Percentiles rank a stretch among this genome's conserved stretches.
phyloP scores from a whole-genome alignment of 2,329 filamentous ascomycete species.

The Didymella keratinophila region DNA sequence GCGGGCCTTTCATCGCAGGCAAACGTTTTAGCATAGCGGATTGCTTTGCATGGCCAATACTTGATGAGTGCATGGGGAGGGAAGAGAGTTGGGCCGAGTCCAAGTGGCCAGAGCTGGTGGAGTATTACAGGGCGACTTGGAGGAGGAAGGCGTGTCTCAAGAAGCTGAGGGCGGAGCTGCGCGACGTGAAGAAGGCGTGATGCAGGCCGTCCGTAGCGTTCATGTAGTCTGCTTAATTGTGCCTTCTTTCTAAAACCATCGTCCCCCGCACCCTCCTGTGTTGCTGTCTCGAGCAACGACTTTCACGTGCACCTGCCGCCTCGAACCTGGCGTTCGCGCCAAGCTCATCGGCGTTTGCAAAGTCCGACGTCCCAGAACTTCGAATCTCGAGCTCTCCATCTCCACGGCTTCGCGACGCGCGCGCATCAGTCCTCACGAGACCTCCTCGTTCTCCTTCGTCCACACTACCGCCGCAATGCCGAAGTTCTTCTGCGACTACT shows the following conservation, averaged over 20 bases:
- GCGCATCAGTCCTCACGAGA: background rate
- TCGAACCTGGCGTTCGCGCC: no score
- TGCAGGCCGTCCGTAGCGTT: no score
- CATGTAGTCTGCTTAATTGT: background rate
- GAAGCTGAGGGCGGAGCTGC: slow-evolving; percentile 31
- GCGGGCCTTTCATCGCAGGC: slow-evolving; percentile 43
- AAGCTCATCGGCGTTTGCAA: slow-evolving; percentile 27
- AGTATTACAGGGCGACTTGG: slow-evolving; percentile 42
- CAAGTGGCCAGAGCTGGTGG: slow-evolving; percentile 29
- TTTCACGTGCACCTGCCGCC: slow-evolving; percentile 9
- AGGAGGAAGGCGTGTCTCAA: slow-evolving; percentile 43
- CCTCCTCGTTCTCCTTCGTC: background rate
- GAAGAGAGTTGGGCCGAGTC: slow-evolving; percentile 37
- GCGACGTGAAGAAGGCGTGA: background rate
- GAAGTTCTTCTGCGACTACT: slow-evolving; percentile 76
- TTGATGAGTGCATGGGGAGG: slow-evolving; percentile 35
- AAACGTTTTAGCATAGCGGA: slow-evolving; percentile 44
- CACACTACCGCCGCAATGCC: slow-evolving; percentile 25
- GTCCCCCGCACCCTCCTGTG: no score
- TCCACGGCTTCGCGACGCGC: slow-evolving; percentile 34
- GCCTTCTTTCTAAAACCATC: no score
- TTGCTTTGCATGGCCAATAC: slow-evolving; percentile 43
- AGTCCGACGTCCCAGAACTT: slow-evolving; percentile 31
- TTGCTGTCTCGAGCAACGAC: background rate
- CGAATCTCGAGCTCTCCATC: slow-evolving; percentile 25